Evolutionary conservation across 495 filamentous ascomycete species (phyloP).

Genomic region (Lophiotrema nucula): DNA sequence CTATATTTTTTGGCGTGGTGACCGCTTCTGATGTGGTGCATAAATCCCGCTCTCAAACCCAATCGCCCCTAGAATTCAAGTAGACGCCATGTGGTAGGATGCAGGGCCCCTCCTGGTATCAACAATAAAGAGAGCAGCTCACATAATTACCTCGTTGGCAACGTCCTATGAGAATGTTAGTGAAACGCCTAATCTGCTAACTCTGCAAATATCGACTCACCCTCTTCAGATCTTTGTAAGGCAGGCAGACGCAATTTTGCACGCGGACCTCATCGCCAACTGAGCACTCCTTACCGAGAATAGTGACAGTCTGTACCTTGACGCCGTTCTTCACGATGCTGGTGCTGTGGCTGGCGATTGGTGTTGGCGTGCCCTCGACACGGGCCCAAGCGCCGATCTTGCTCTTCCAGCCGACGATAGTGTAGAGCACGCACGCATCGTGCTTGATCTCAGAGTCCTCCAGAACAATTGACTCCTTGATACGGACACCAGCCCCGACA

Average conservation of each 20-base stretch:
- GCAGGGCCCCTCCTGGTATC: slow-evolving; percentile 15
- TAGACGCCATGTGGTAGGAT: not conserved
- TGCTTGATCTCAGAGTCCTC: slow-evolving; percentile 97
- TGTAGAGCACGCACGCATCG: slow-evolving; percentile 92
- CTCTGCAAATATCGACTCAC: slow-evolving; percentile 58
- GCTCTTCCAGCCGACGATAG: slow-evolving; percentile 96
- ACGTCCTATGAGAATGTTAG: slow-evolving; percentile 51
- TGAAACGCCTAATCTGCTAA: slow-evolving; percentile 62
- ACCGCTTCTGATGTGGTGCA: slow-evolving; percentile 14
- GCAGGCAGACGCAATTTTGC: slow-evolving; percentile 97
- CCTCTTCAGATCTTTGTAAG: slow-evolving; percentile 97
- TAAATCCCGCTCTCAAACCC: not conserved
- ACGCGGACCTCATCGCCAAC: slow-evolving; percentile 95
- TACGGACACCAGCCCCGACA: slow-evolving; percentile 82
- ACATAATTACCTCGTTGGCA: slow-evolving; percentile 97
- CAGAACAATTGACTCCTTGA: slow-evolving; percentile 95
- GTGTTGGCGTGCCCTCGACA: slow-evolving; percentile 93
- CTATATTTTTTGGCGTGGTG: not conserved
- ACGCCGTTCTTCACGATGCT: slow-evolving; percentile 95
- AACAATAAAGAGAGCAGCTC: slow-evolving; percentile 35
- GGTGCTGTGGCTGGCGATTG: slow-evolving; percentile 83
- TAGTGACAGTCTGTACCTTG: slow-evolving; percentile 98
- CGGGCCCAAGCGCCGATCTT: slow-evolving; percentile 95
- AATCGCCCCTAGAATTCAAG: not conserved
- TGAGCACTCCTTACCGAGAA: slow-evolving; percentile 92